A percentile compares a stretch with the other conserved stretches of the same genome.
phyloP scores from a whole-genome alignment of 192 early-diverging fungal genomes.

The Phlyctochytrium arcticum region DNA sequence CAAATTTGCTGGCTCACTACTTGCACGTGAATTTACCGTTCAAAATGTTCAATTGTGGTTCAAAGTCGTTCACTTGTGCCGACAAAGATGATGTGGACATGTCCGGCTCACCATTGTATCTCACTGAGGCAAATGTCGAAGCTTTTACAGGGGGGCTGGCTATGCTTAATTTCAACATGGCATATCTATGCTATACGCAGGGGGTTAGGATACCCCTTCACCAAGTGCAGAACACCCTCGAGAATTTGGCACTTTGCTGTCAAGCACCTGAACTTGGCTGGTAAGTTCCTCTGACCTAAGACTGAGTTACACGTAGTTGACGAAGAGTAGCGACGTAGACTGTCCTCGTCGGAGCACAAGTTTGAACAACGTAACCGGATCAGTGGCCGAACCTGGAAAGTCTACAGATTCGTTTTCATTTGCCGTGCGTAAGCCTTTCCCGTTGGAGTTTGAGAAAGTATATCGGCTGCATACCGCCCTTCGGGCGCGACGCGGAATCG shows the following conservation, averaged over 20 bases:
- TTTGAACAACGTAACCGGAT: not conserved
- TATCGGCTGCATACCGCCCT: constrained; percentile 11
- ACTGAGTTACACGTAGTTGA: not conserved
- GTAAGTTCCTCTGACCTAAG: constrained; percentile 7
- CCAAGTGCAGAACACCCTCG: constrained; percentile 33
- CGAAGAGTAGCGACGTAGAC: not conserved
- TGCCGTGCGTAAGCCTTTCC: not conserved
- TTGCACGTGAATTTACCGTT: constrained; percentile 41
- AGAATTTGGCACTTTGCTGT: constrained; percentile 45
- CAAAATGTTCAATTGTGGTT: constrained; percentile 21
- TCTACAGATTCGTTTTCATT: not conserved
- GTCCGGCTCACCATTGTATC: constrained; percentile 32
- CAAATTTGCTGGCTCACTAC: constrained; percentile 39
- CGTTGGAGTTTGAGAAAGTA: constrained; percentile 16
- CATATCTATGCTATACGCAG: constrained; percentile 42
- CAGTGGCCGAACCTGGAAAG: not conserved
- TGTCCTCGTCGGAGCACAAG: not conserved
- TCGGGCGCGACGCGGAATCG: not conserved
- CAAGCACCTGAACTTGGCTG: constrained; percentile 35
- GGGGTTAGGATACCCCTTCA: constrained; percentile 33
- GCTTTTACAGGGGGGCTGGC: constrained; percentile 36
- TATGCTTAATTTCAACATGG: constrained; percentile 47
- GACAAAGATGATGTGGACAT: not conserved
- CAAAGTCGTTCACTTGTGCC: constrained; percentile 8
- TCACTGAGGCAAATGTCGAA: constrained; percentile 37